Evolutionary conservation across 305 asterid genomes (phyloP).

Genomic region (Lippia alba): DNA sequence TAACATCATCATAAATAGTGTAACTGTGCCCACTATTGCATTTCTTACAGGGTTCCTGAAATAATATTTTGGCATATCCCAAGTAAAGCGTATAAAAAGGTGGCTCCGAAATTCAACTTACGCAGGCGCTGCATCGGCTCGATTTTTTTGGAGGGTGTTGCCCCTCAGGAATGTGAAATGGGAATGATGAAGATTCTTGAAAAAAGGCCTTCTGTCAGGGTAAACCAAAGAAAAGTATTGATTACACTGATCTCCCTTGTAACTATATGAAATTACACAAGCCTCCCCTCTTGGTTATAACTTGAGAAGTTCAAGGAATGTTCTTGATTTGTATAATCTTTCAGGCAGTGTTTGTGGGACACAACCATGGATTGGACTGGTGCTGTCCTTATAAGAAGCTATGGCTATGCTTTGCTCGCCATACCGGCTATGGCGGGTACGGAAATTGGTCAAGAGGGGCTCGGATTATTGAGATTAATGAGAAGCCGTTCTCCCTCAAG

Average conservation of each 20-base stretch:
- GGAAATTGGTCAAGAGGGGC: constrained; percentile 89
- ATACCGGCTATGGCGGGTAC: constrained; percentile 95
- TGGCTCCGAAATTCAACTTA: constrained; percentile 45
- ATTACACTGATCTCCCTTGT: not conserved
- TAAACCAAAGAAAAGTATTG: constrained; percentile 6
- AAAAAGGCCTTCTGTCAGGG: constrained; percentile 77
- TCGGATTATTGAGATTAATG: constrained; percentile 64
- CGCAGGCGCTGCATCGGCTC: constrained; percentile 69
- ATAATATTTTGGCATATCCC: constrained; percentile 95
- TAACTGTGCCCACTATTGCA: too few relatives aligned
- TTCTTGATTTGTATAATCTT: constrained; percentile 3
- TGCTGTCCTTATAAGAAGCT: constrained; percentile 83
- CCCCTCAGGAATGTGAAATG: constrained; percentile 84
- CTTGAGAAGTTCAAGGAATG: too few relatives aligned
- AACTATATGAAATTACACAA: not conserved
- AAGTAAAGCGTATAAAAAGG: constrained; percentile 59
- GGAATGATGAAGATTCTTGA: constrained; percentile 86
- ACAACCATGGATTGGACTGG: constrained; percentile 97
- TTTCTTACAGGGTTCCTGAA: constrained; percentile 69
- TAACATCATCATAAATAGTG: too few relatives aligned
- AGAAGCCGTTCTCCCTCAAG: constrained; percentile 65
- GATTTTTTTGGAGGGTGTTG: constrained; percentile 75
- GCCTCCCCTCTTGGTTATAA: too few relatives aligned
- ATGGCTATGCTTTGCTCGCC: constrained; percentile 95
- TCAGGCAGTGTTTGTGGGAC: constrained; percentile 94